Conservation (phyloP, 225 moss, liverwort and hornwort species). For the Straminergon stramineum region DNA sequence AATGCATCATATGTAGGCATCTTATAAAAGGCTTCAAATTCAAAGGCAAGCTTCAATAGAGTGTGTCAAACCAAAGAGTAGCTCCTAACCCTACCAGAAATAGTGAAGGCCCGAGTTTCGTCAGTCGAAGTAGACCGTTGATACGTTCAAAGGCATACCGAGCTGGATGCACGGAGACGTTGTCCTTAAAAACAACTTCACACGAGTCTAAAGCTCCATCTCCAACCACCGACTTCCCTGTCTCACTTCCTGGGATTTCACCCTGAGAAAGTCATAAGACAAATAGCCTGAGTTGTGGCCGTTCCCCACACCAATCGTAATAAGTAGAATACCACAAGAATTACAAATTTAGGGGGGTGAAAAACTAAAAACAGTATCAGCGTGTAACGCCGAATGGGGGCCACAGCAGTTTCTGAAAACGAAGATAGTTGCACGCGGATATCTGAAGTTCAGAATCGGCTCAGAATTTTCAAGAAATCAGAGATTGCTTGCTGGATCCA, state of each 20-base stretch:
- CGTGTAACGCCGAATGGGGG: neutral
- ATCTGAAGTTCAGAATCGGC: neutral
- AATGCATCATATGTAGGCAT: neutral
- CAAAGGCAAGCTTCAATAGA: neutral
- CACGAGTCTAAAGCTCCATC: conserved; percentile 48
- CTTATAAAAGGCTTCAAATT: neutral
- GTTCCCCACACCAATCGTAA: neutral
- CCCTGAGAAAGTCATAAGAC: neutral
- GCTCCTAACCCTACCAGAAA: conserved; percentile 47
- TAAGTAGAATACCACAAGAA: neutral
- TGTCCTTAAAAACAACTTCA: conserved; percentile 73
- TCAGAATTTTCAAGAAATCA: neutral
- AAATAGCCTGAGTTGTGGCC: neutral
- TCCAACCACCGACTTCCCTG: neutral
- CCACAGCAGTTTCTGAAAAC: neutral
- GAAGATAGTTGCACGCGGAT: neutral
- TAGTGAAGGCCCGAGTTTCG: conserved; percentile 62
- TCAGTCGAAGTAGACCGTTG: conserved; percentile 67
- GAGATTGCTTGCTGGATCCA: neutral
- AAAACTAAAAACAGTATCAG: neutral
- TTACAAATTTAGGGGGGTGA: neutral
- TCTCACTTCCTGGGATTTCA: neutral
- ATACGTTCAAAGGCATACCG: conserved; percentile 52
- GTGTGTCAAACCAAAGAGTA: neutral
- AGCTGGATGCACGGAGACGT: conserved; percentile 68